A percentile compares a stretch with the other conserved stretches of the same genome.
phyloP scores from a whole-genome alignment of 2,329 filamentous ascomycete species.

The Fusarium sp. region DNA sequence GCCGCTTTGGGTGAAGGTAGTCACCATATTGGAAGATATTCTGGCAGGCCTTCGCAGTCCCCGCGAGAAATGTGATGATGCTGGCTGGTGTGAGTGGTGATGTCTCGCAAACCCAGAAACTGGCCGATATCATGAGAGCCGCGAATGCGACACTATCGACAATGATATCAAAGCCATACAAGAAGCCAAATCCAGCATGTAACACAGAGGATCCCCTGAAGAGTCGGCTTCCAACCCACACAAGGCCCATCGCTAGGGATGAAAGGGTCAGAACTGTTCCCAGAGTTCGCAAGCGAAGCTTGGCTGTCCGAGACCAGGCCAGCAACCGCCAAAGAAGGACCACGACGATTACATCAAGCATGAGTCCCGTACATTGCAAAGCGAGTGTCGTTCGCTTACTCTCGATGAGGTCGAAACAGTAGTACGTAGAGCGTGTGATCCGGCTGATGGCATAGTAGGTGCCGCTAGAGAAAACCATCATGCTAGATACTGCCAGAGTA shows the following conservation, averaged over 20 bases:
- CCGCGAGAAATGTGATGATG: constrained; percentile 59
- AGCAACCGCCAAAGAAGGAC: constrained; percentile 65
- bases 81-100: constrained; percentile 58
- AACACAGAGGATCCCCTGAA: constrained; percentile 42
- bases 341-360: constrained; percentile 61
- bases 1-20: constrained; percentile 59
- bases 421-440: constrained; percentile 61
- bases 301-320: constrained; percentile 63
- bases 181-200: constrained; percentile 55
- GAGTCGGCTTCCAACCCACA: constrained; percentile 53
- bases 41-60: constrained; percentile 52
- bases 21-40: constrained; percentile 57
- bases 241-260: constrained; percentile 53
- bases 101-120: constrained; percentile 61
- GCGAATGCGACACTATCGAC: constrained; percentile 62
- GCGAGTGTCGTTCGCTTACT: constrained; percentile 52
- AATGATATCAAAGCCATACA: constrained; percentile 63
- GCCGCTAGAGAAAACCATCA: constrained; percentile 57
- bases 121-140: constrained; percentile 58
- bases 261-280: constrained; percentile 58
- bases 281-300: constrained; percentile 60
- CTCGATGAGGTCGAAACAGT: constrained; percentile 62
- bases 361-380: constrained; percentile 60
- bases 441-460: constrained; percentile 57
- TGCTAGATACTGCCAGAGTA: constrained; percentile 53